Evolutionary conservation across 1,139 yeast genomes (phyloP), one percentile per base, ranked within the genome.

Genomic region (Geotrichum carabidarum): DNA sequence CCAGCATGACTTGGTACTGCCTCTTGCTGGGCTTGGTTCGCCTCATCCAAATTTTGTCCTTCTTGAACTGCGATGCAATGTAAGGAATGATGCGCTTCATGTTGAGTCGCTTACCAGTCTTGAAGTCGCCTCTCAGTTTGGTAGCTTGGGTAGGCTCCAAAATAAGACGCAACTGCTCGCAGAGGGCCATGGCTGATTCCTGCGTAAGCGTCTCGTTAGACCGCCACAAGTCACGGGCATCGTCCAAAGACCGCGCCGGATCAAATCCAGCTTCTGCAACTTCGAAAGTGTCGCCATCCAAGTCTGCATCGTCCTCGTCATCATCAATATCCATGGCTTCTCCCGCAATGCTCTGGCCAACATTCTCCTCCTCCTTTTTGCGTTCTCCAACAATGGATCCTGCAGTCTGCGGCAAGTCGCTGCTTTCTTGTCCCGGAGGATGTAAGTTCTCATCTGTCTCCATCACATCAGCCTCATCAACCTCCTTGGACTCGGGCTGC

Each of bases 61-160:
- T 93, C 66, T 96, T 84, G 80, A 90, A 94, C 66, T 91, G 96
- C 49, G 96, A 87, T 1, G 99, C 99, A 75, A 94, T 93, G 71
- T 93, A 94, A 12, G 99, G 96, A 65, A 94, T 93, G 63, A 94
- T 94, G 62, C 98, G 78, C 77, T 91, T 93, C 98, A 94, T 91
- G 71, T 94, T 94, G 66, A 94, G 79, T 62, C 99, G 78, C 71
- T 94, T 94, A 70, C 99, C 99, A 1, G 98, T 91, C 71, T 91
- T 90, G 72, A 89, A 94, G 70, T 94, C 99, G 64, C 99, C 99
- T 60, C 82, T 83, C 57, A 94, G 76, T 69, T 93, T 93, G 2
- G 99, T 93, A 12, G 97, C 95, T 59, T 88, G 75, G 0, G 99
- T 93, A 5, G 99, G 99, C 67, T 93, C 99, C 63, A 94, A 75